A percentile compares a stretch with the other conserved stretches of the same genome.
These are phyloP conservation scores for Amoebophrya sp. DNA, from an alignment of 169 alveolate species.

Conservation along the genomic window DNA sequence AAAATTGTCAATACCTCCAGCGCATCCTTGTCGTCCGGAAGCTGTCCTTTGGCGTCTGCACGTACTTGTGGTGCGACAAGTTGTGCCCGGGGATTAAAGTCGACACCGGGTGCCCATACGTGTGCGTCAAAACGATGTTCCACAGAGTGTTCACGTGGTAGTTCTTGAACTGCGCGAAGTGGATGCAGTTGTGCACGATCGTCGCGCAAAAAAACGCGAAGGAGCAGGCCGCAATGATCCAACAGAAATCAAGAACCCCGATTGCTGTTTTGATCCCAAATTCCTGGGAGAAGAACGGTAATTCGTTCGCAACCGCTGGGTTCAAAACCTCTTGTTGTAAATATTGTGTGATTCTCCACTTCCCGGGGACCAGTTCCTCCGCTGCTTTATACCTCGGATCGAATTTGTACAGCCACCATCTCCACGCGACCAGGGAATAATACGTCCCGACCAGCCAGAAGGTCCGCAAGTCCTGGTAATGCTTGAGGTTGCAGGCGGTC, in stretches of 20 bases:
- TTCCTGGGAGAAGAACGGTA: no score
- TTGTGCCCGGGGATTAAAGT: neutral
- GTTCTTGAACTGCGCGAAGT: neutral
- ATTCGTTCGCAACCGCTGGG: no score
- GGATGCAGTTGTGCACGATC: slow-evolving; percentile 21
- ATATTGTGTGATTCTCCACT: no score
- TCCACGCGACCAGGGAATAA: neutral
- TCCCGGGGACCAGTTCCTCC: no score
- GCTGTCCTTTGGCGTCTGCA: neutral
- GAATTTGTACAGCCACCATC: neutral
- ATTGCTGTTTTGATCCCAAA: no score
- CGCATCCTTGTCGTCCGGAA: neutral
- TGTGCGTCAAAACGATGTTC: slow-evolving; percentile 3
- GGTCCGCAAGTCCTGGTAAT: neutral
- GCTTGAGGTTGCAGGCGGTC: neutral
- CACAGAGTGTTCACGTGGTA: slow-evolving; percentile 4
- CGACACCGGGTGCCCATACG: neutral
- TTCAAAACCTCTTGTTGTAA: no score
- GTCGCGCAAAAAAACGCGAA: neutral
- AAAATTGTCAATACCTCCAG: neutral
- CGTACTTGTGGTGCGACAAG: neutral
- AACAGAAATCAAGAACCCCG: neutral
- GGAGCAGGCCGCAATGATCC: neutral
- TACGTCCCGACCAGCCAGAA: neutral
- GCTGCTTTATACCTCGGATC: neutral